phyloP scores from a whole-genome alignment of 495 filamentous ascomycete species.

The Astrothelium subdiscretum region DNA sequence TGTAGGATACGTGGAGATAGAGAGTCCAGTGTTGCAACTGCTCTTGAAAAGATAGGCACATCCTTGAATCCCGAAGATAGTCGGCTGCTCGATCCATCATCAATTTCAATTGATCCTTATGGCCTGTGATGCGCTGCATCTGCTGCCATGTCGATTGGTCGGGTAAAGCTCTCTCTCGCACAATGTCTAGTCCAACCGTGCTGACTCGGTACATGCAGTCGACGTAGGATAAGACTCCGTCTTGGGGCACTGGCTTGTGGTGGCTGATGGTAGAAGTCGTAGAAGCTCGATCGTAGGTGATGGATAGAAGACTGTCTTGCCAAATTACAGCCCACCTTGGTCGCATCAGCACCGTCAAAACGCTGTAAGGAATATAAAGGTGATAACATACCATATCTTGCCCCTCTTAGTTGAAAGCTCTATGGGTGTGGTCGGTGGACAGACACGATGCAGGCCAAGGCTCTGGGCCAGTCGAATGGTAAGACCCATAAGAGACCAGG shows the following conservation, averaged over 20 bases:
- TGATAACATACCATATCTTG: conserved; percentile 22
- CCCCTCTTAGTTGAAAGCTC: conserved; percentile 14
- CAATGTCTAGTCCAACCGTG: conserved; percentile 43
- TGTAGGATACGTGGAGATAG: conserved; percentile 48
- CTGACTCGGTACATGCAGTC: conserved; percentile 44
- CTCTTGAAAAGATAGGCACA: conserved; percentile 37
- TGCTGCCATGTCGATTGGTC: conserved; percentile 33
- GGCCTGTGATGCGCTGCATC: conserved; percentile 36
- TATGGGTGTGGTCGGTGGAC: conserved; percentile 34
- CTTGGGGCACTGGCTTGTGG: conserved; percentile 33
- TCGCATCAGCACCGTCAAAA: background rate
- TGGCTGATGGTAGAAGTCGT: conserved; percentile 40
- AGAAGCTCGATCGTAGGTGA: conserved; percentile 48
- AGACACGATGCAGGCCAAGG: conserved; percentile 44
- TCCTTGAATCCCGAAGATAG: conserved; percentile 38
- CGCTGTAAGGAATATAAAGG: background rate
- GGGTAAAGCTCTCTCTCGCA: conserved; percentile 37
- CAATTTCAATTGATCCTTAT: conserved; percentile 38
- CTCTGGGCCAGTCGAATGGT: conserved; percentile 48
- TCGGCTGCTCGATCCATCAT: conserved; percentile 43
- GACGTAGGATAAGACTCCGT: conserved; percentile 38
- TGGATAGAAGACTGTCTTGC: conserved; percentile 50
- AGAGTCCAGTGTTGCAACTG: conserved; percentile 45
- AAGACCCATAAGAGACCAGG: conserved; percentile 47
- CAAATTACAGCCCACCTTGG: conserved; percentile 48